Evolutionary conservation across 495 filamentous ascomycete genomes (phyloP).

Genomic region (Daldinia decipiens): DNA sequence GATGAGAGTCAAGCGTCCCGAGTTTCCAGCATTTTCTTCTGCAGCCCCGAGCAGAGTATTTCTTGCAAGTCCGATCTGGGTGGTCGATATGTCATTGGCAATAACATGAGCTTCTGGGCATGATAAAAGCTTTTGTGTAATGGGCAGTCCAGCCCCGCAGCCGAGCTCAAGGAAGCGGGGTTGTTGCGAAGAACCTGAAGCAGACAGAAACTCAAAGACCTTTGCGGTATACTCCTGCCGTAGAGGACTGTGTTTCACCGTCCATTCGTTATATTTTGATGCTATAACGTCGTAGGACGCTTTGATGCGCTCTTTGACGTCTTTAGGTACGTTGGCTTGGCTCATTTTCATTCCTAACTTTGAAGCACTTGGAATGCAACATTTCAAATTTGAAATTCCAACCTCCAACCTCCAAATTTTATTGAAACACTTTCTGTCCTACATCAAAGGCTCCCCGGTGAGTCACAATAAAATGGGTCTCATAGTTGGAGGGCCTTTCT

Average conservation of each 20-base stretch:
- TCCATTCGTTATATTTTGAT: too few relatives aligned
- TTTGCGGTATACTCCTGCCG: too few relatives aligned
- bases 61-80: background rate
- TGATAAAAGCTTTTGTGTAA: background rate
- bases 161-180: constrained; percentile 1
- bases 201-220: background rate
- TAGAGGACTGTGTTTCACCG: too few relatives aligned
- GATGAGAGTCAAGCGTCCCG: constrained; percentile 30
- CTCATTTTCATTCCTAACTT: too few relatives aligned
- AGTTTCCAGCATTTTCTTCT: constrained; percentile 6
- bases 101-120: background rate
- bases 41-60: background rate
- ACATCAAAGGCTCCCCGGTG: background rate
- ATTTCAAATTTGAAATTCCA: too few relatives aligned
- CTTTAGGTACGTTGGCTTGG: too few relatives aligned
- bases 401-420: background rate
- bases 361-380: too few relatives aligned
- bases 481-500: too few relatives aligned
- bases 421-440: background rate
- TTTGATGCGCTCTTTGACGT: too few relatives aligned
- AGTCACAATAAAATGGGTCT: background rate
- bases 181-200: background rate
- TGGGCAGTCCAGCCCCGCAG: background rate
- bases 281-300: too few relatives aligned
- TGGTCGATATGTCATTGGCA: background rate